Evolutionary conservation across 139 green algal genomes (phyloP), one percentile per base, ranked within the genome.

Genomic region (Deuterostichococcus epilithicus): DNA sequence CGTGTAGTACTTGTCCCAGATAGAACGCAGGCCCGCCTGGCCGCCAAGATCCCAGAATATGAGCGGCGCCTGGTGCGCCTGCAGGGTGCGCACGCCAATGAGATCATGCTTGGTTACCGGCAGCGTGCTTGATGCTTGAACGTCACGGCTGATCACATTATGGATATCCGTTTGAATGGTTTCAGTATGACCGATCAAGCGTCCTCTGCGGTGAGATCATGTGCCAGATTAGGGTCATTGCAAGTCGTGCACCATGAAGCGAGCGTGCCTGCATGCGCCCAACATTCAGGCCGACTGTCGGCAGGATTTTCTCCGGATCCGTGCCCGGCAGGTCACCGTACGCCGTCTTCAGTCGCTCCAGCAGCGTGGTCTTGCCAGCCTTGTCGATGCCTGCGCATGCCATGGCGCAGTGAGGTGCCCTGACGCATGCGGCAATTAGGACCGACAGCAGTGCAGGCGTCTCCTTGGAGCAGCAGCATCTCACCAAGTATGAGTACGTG

Each of bases 1-100:
- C 28, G 85, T 87, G 74, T 94, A 98, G 83, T 98, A 98, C 76
- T 98, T 98, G 80, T 97, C 94, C 95, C 95, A 98, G 35, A 98
- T 98, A 5, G 86, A 86, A 15, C 91, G 89, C 72, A 98, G 84
- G 5, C 90, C 89, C 0, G 86, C 39, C 37, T 89, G 81, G 4
- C 92, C 92, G 0, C 94, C 94, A 0, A 98, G 90, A 81, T 98
- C 94, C 94, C 94, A 98, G 70, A 98, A 91, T 0, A 98, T 84
- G 22, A 98, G 78, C 45, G 86, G 84, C 0, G 77, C 38, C 34
- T 89, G 84, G 70, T 83, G 58, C 23, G 82, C 86, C 44, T 37
- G 65, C 32, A 33, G 60, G 60, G 37, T 42, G 10, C 26, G 33
- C 47, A 22, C 26, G 32, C 6, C 22, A 69, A 69, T 15, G 18